Conservation (phyloP, 495 filamentous ascomycete genomes). For the Barbatosphaeria neglecta region DNA sequence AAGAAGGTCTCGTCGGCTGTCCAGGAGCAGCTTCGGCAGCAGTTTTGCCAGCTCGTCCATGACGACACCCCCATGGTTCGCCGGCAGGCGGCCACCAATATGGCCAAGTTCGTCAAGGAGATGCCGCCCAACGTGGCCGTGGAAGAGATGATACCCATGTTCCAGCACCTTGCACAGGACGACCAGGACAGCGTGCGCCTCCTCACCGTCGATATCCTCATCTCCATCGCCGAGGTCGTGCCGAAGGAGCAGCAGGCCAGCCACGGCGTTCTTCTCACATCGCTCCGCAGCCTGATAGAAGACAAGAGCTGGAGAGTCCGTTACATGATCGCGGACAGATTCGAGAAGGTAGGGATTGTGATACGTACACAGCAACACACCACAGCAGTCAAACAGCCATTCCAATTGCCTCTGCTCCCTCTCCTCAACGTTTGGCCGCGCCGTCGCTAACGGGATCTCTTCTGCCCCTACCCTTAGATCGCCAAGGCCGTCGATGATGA, state of each 20-base stretch:
- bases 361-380: neutral
- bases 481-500: conserved; percentile 97
- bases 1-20: conserved; percentile 69
- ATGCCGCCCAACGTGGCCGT: conserved; percentile 86
- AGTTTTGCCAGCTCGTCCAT: conserved; percentile 85
- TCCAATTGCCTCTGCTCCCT: neutral
- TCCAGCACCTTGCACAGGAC: conserved; percentile 89
- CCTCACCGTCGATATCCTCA: conserved; percentile 91
- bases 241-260: conserved; percentile 96
- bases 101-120: conserved; percentile 94
- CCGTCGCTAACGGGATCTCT: neutral
- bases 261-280: conserved; percentile 83
- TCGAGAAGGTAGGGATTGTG: conserved; percentile 66
- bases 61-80: conserved; percentile 99
- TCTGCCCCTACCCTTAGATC: conserved; percentile 51
- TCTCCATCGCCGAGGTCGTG: conserved; percentile 91
- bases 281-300: conserved; percentile 84
- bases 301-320: conserved; percentile 98
- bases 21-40: conserved; percentile 79
- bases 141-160: conserved; percentile 97
- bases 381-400: no score
- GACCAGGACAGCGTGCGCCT: conserved; percentile 96
- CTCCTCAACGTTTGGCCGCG: neutral
- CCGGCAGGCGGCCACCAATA: conserved; percentile 87
- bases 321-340: conserved; percentile 98